Evolutionary conservation across 2,329 filamentous ascomycete genomes (phyloP).

Genomic region (Gnomoniopsis smithogilvyi): DNA sequence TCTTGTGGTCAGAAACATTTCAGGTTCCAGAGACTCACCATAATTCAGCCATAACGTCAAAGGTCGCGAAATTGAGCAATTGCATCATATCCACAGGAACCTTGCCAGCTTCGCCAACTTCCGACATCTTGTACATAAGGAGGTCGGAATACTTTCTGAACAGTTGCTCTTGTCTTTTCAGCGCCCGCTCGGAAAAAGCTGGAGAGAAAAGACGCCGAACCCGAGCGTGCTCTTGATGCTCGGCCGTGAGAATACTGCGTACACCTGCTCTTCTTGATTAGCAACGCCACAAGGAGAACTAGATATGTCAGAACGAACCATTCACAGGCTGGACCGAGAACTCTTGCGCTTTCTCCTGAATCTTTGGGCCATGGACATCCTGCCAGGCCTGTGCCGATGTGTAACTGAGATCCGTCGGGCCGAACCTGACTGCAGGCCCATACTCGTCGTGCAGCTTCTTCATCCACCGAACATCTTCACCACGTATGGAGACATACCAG

Average conservation of each 20-base stretch:
- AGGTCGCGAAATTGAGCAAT: conserved; percentile 21
- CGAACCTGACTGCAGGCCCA: conserved; percentile 5
- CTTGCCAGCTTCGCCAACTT: conserved; percentile 19
- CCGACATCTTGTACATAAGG: conserved; percentile 33
- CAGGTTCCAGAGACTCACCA: neutral
- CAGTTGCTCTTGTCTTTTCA: conserved; percentile 21
- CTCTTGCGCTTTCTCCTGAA: conserved; percentile 17
- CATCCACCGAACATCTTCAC: conserved; percentile 22
- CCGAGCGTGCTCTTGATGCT: conserved; percentile 19
- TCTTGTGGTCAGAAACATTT: too few relatives aligned
- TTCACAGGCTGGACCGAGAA: conserved; percentile 20
- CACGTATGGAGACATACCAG: conserved; percentile 20
- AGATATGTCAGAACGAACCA: conserved; percentile 6
- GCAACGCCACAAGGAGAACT: neutral
- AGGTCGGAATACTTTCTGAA: conserved; percentile 35
- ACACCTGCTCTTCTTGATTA: conserved; percentile 10
- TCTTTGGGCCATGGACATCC: conserved; percentile 19
- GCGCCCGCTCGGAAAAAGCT: conserved; percentile 21
- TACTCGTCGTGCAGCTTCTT: conserved; percentile 19
- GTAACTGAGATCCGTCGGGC: conserved; percentile 8
- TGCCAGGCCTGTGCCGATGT: conserved; percentile 20
- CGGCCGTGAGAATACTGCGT: conserved; percentile 19
- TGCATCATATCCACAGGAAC: conserved; percentile 20
- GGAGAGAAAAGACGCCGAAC: conserved; percentile 21
- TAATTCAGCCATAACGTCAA: conserved; percentile 23